A percentile compares a stretch with the other conserved stretches of the same genome.
Conservation (phyloP, 2,329 filamentous ascomycete species). For the Calonectria montana region DNA sequence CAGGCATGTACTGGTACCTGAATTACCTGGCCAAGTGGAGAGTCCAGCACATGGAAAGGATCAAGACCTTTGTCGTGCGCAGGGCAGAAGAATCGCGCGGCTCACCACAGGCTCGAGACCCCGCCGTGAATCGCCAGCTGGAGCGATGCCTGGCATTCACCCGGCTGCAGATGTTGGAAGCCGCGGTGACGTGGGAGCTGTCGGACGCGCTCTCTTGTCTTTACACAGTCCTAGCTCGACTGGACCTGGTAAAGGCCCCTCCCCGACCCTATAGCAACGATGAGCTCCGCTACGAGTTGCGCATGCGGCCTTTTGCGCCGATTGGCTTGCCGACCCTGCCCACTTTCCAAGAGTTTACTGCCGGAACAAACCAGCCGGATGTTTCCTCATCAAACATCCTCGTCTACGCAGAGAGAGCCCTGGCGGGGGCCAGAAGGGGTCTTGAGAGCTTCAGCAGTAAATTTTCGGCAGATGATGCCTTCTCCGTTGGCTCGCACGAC, state of each 20-base stretch:
- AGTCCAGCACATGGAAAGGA: slow-evolving; percentile 77
- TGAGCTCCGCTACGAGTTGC: slow-evolving; percentile 79
- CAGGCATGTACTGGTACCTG: slow-evolving; percentile 92
- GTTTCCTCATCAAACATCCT: slow-evolving; percentile 54
- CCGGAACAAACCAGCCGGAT: slow-evolving; percentile 54
- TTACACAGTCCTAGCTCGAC: slow-evolving; percentile 73
- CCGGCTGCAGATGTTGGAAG: slow-evolving; percentile 71
- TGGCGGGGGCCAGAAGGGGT: slow-evolving; percentile 62
- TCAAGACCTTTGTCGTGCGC: slow-evolving; percentile 71
- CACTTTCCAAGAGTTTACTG: slow-evolving; percentile 69
- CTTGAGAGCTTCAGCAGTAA: slow-evolving; percentile 65
- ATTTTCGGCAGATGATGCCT: slow-evolving; percentile 63
- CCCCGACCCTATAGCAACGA: slow-evolving; percentile 74
- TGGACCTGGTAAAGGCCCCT: slow-evolving; percentile 63
- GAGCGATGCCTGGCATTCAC: slow-evolving; percentile 65
- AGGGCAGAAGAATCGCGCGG: slow-evolving; percentile 47
- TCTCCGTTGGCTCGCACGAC: slow-evolving; percentile 67
- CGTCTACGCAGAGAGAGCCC: slow-evolving; percentile 57
- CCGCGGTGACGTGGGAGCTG: slow-evolving; percentile 70
- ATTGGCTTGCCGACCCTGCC: slow-evolving; percentile 77
- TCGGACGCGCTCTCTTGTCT: slow-evolving; percentile 68
- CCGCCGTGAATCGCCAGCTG: slow-evolving; percentile 56
- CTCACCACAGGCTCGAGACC: slow-evolving; percentile 24
- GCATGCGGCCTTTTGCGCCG: slow-evolving; percentile 84
- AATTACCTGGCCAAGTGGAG: slow-evolving; percentile 77